These are phyloP conservation scores for Bacidia rubella DNA, from an alignment of 495 filamentous ascomycete genomes.

Conservation along the genomic window DNA sequence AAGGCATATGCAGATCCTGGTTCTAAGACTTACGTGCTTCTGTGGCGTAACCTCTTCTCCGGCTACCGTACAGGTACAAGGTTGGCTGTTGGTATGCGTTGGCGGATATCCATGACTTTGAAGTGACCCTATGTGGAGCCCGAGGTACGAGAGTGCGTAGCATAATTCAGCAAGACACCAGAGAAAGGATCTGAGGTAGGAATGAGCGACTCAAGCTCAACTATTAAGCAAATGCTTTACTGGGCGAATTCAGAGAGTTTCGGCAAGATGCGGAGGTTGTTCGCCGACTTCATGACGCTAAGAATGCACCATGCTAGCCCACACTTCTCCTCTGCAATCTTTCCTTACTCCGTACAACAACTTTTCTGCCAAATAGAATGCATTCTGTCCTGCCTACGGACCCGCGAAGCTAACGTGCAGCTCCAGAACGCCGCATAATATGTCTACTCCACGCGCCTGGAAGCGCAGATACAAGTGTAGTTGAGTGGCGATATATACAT, in stretches of 20 bases:
- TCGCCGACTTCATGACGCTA: neutral
- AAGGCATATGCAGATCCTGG: neutral
- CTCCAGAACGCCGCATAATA: neutral
- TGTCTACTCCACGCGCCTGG: neutral
- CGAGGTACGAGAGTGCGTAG: conserved; percentile 59
- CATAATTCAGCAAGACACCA: conserved; percentile 36
- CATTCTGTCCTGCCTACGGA: neutral
- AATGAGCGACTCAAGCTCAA: no score
- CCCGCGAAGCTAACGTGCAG: neutral
- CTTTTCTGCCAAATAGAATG: neutral
- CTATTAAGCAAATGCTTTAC: no score
- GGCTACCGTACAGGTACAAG: conserved; percentile 45
- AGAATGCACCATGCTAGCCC: neutral
- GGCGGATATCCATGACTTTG: conserved; percentile 33
- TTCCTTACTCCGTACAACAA: neutral
- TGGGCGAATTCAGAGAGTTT: neutral
- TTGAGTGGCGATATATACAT: neutral
- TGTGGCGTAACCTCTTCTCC: conserved; percentile 63
- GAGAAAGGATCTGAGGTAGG: conserved; percentile 19
- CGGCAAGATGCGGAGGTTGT: neutral
- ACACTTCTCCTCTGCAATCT: neutral
- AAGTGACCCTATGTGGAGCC: conserved; percentile 50
- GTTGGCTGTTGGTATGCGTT: conserved; percentile 40
- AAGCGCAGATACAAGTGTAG: neutral
- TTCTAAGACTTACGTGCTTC: conserved; percentile 51